Evolutionary conservation across 805 yeast genomes (phyloP).

Genomic region (Metschnikowia reukaufii): DNA sequence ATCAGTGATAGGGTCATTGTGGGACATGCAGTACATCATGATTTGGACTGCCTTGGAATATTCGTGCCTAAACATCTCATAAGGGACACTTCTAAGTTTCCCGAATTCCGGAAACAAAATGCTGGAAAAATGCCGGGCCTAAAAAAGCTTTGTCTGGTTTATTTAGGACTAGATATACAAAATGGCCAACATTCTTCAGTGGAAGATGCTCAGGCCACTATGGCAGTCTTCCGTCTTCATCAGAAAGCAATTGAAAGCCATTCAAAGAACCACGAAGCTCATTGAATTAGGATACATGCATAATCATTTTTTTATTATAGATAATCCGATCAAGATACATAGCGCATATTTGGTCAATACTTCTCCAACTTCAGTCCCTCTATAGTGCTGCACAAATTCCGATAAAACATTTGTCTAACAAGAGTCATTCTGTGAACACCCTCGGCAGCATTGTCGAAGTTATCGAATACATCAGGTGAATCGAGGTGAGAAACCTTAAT

Average conservation of each 20-base stretch:
- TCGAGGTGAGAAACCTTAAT: background rate
- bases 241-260: constrained; percentile 59
- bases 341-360: constrained; percentile 8
- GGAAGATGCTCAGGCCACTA: constrained; percentile 87
- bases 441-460: constrained; percentile 1
- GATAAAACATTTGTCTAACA: constrained; percentile 31
- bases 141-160: constrained; percentile 59
- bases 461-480: background rate
- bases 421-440: constrained; percentile 7
- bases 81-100: constrained; percentile 72
- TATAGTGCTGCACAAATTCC: constrained; percentile 36
- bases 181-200: constrained; percentile 79
- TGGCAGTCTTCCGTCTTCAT: constrained; percentile 68
- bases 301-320: no score
- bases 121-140: constrained; percentile 73
- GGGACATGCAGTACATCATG: constrained; percentile 86
- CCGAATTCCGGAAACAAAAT: constrained; percentile 57
- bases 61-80: constrained; percentile 63
- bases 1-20: constrained; percentile 56
- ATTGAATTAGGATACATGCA: background rate
- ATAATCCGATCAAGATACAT: no score
- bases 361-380: constrained; percentile 38
- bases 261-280: background rate
- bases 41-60: constrained; percentile 63
- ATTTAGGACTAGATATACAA: constrained; percentile 65